Evolutionary conservation across 164 flowering plant species (phyloP), one percentile per base, ranked within the genome.

Genomic region (Houttuynia cordata): DNA sequence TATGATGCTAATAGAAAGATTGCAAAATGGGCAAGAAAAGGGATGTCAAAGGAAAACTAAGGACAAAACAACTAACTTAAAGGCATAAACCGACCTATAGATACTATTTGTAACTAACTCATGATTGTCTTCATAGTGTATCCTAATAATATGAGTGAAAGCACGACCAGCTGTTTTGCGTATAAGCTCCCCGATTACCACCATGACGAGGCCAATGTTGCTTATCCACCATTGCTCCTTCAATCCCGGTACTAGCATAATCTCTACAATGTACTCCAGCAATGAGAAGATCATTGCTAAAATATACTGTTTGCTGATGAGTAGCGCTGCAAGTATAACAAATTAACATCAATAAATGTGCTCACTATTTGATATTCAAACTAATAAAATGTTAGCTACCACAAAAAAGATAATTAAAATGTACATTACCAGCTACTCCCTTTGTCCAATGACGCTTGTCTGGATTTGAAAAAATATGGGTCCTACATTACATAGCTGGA

Each of bases 101-200:
- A n/a, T n/a, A n/a, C n/a, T n/a, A n/a, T n/a, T n/a, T n/a, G n/a
- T n/a, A n/a, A n/a, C n/a, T n/a, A n/a, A 70, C 60, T 74, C 54
- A 69, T 94, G 96, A 62, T 78, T 72, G 15, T 81, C 88, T 64
- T 77, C 88, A 51, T 70, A 83, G 64, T 69, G 40, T 57, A 66
- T 60, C 74, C 68, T 82, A 64, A 94, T 94, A 1, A 81, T 72
- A 67, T 94, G 97, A 18, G 99, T 94, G 74, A 94, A 94, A 34
- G 95, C 74, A 24, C 68, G 75, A 0, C 96, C 87, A 24, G 99
- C 97, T 10, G 99, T 94, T 64, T 94, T 94, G 18, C 96, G 74
- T 23, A 85, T 75, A 15, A 88, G 52, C 79, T 94, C 99, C 18
- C 97, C 97, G 24, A 84, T 53, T 14, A 91, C 64, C 67, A 91